A percentile compares a stretch with the other conserved stretches of the same genome.
Conservation (phyloP, 2,329 filamentous ascomycete species). For the Trichoderma breve region DNA sequence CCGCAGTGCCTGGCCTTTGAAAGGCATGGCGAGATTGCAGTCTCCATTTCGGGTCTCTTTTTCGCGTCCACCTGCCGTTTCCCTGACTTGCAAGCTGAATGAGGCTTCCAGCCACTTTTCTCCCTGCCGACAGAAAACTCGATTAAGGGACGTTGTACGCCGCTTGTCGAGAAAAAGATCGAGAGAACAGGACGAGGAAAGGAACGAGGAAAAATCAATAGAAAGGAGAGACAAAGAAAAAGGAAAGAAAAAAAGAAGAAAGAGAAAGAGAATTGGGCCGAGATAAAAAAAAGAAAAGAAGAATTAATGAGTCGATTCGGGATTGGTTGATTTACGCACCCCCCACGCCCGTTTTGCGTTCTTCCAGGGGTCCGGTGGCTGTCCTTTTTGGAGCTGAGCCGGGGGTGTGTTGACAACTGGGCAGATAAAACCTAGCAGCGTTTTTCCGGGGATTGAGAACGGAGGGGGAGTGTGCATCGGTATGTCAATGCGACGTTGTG, state of each 20-base stretch:
- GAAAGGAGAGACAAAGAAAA: neutral
- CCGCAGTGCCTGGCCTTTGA: neutral
- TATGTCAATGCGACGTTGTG: neutral
- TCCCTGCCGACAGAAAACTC: neutral
- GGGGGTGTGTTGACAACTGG: neutral
- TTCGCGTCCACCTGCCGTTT: neutral
- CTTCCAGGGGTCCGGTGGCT: neutral
- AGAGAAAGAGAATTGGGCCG: neutral
- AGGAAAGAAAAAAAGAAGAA: neutral
- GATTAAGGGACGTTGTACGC: neutral
- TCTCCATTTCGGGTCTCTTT: neutral
- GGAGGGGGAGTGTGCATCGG: neutral
- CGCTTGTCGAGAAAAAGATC: neutral
- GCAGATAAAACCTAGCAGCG: neutral
- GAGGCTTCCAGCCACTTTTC: neutral
- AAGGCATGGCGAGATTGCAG: neutral
- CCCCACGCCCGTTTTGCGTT: neutral
- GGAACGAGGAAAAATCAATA: neutral
- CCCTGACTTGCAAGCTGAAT: neutral
- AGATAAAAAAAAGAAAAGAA: neutral
- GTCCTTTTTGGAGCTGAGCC: neutral
- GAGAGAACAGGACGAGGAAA: neutral
- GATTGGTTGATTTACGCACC: neutral
- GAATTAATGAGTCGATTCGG: neutral
- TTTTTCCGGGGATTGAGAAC: neutral